Conservation (phyloP, 129 eudicot species). For the Escallonia herrerae region DNA sequence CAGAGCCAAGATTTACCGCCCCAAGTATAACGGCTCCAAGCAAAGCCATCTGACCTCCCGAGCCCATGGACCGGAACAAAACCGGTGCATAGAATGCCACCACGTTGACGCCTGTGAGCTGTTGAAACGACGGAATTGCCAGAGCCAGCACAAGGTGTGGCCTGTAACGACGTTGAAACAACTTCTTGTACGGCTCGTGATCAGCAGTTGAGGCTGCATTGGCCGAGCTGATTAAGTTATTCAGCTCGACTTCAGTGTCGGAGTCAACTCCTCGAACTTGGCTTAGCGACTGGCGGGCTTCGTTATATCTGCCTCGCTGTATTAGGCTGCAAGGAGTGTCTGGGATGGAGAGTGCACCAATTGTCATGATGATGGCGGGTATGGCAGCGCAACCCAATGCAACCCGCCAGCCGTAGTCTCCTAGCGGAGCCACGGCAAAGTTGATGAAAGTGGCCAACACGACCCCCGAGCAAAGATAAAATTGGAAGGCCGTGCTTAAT, state of each 20-base stretch:
- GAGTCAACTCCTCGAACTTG: slow-evolving; percentile 25
- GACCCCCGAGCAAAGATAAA: slow-evolving; percentile 28
- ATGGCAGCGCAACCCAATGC: slow-evolving; percentile 29
- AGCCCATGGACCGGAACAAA: slow-evolving; percentile 28
- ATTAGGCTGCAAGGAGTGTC: slow-evolving; percentile 46
- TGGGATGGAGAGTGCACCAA: slow-evolving; percentile 32
- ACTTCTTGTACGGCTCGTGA: slow-evolving; percentile 15
- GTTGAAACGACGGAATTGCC: slow-evolving; percentile 36
- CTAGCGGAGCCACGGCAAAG: slow-evolving; percentile 16
- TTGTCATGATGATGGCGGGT: slow-evolving; percentile 29
- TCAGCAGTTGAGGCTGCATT: slow-evolving; percentile 7
- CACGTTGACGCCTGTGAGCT: slow-evolving; percentile 38
- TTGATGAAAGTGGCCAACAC: slow-evolving; percentile 24
- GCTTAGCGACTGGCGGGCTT: slow-evolving; percentile 26
- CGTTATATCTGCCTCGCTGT: slow-evolving; percentile 30
- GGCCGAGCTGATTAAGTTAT: slow-evolving; percentile 19
- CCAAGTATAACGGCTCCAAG: slow-evolving; percentile 27
- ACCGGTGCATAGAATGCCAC: slow-evolving; percentile 47
- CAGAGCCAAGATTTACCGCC: slow-evolving; percentile 22
- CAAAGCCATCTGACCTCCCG: slow-evolving; percentile 20
- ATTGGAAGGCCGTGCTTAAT: slow-evolving; percentile 34
- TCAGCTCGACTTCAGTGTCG: slow-evolving; percentile 32
- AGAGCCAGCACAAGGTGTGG: slow-evolving; percentile 33
- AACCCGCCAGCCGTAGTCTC: slow-evolving; percentile 29
- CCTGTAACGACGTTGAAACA: slow-evolving; percentile 18